Base-by-base conservation (phyloP, 805 yeast genomes). In the Martiniozyma abietophila region DNA sequence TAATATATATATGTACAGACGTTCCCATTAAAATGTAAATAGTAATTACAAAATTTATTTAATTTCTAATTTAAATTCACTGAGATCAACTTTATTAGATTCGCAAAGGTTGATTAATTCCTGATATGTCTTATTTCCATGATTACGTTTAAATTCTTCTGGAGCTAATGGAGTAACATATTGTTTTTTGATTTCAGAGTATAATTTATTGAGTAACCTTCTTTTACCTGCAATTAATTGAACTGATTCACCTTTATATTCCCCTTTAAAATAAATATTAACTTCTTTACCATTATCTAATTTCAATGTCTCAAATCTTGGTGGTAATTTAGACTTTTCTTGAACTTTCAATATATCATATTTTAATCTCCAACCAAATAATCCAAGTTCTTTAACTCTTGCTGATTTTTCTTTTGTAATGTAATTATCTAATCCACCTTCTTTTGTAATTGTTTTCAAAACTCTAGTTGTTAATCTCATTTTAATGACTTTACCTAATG, bases 401-500 rank as follows among this genome's bases (percentile, higher is more conserved):
- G 94, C 94, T 5, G 94, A 66, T 46, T 81, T 84, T 40, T 86
- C 94, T 59, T 92, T 92, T 27, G 76, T 69, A 41, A 92, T 58
- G 54, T 92, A 92, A 44, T 77, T 77, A 53, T 92, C 99, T 37
- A 92, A 65, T 5, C 99, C 98, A 42, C 98, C 98, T 56, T 89
- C 97, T 48, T 76, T 83, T 39, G 83, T 80, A 39, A 92, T 79
- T 0, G 96, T 86, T 49, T 78, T 75, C 51, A 92, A 67, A 5
- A 86, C 96, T 40, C 78, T 72, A 5, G 96, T 72, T 6, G 86
- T 77, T 23, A 86, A 75, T 40, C 69, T 74, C 35, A 84, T 56
- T 31, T 64, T 62, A 29, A 86, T 56, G 25, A 63, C 58, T 45
- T 65, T 66, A 39, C 75, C 61, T 48, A 92, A 66, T 0, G 82